Base-by-base conservation (phyloP, 2,329 filamentous ascomycete genomes). In the Colletotrichum graminicola region DNA sequence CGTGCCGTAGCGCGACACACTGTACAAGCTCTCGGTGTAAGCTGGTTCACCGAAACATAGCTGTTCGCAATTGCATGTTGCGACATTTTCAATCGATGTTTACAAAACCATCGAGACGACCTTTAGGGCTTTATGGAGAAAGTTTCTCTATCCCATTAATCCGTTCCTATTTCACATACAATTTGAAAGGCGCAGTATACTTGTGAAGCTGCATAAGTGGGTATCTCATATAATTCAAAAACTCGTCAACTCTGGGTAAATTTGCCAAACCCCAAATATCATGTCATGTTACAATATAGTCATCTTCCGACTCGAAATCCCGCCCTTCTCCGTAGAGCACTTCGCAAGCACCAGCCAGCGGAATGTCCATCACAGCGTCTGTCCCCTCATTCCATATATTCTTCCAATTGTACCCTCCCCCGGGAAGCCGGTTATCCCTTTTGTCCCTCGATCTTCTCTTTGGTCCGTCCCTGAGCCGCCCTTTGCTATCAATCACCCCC, bases 311-410 rank as follows among this genome's bases (percentile, higher is more conserved):
- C 59, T 72, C 72, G 36, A 73, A 67, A 29, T 79, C 80, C 69
- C 75, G 83, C 73, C 77, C 83, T 79, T 89, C 88, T 0, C 94
- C 95, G 81, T 98, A 99, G 29, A 99, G 80, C 43, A 99, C 91
- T 83, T 99, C 95, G 78, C 95, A 98, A 2, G 98, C 95, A 0
- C 95, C 96, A 12, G 94, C 95, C 75, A 98, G 88, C 10, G 96
- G 96, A 60, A 99, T 92, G 83, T 99, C 96, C 93, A 99, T 93
- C 10, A 98, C 96, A 1, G 94, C 96, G 85, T 99, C 96, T 0
- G 96, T 99, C 23, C 96, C 94, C 76, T 93, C 91, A 77, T 91
- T 94, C 96, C 96, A 99, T 23, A 97, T 87, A 70, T 86, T 88
- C 77, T 87, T 91, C 95, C 96, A 98, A 78, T 94, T 88, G 74